Evolutionary conservation across 2,329 filamentous ascomycete species (phyloP), one percentile per base, ranked within the genome.

Genomic region (Rutstroemia sydowiana): DNA sequence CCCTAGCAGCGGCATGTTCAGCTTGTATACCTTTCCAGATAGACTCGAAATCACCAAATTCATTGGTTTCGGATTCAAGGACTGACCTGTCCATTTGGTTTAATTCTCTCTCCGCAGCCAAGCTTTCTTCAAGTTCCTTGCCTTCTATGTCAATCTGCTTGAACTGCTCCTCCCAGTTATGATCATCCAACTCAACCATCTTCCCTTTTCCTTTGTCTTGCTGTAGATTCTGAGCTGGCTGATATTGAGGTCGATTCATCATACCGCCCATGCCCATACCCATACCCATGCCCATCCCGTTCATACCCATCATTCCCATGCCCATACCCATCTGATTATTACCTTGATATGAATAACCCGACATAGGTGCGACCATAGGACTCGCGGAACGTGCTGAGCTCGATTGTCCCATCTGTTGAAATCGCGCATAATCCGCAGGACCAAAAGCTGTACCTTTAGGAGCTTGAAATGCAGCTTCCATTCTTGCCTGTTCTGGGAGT

Each of bases 121-220:
- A 13, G 59, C 61, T 41, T 64, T 71, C 59, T 51, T 74, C 67
- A 52, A 75, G 68, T 57, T 75, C 68, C 46, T 78, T 68, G 49
- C 71, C 66, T 56, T 83, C 75, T 57, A 85, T 72, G 67, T 92
- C 88, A 66, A 96, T 84, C 69, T 93, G 82, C 52, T 89, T 87
- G 69, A 98, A 98, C 69, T 97, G 90, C 62, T 90, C 88, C 70
- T 97, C 92, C 93, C 93, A 97, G 65, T 95, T 86, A 64, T 85
- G 75, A 62, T 98, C 92, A 66, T 96, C 89, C 21, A 97, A 79
- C 72, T 97, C 93, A 11, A 97, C 85, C 72, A 97, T 81, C 70
- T 95, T 95, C 36, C 87, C 91, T 68, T 97, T 97, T 54, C 87
- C 88, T 69, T 90, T 87, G 45, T 71, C 75, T 39, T 67, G 61